A percentile compares a stretch with the other conserved stretches of the same genome.
These are phyloP conservation scores for Candida sp. DNA, from an alignment of 1,139 yeast species.

Conservation along the genomic window DNA sequence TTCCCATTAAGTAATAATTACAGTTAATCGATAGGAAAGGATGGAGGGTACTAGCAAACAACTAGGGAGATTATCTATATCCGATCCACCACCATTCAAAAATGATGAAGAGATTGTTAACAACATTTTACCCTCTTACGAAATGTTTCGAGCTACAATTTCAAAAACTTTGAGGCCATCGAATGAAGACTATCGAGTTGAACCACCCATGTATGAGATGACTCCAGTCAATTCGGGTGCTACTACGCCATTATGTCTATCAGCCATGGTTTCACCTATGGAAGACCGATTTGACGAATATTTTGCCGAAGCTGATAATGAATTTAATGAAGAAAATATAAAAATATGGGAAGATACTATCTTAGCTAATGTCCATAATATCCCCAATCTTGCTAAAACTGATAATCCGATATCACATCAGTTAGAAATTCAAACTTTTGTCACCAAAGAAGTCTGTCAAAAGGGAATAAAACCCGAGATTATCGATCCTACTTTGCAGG, in stretches of 20 bases:
- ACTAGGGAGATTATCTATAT: neutral
- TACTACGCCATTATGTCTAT: slow-evolving; percentile 11
- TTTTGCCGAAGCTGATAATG: neutral
- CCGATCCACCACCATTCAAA: slow-evolving; percentile 3
- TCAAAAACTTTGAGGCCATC: slow-evolving; percentile 36
- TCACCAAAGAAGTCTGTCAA: slow-evolving; percentile 42
- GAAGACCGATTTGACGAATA: slow-evolving; percentile 5
- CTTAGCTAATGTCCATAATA: slow-evolving; percentile 39
- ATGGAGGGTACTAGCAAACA: neutral
- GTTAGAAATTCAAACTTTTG: slow-evolving; percentile 28
- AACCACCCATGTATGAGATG: slow-evolving; percentile 43
- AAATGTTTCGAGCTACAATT: slow-evolving; percentile 44
- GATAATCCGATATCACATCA: slow-evolving; percentile 22
- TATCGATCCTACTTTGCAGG: slow-evolving; percentile 25
- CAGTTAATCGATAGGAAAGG: neutral
- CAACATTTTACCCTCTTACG: slow-evolving; percentile 45
- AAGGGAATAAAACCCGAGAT: slow-evolving; percentile 35
- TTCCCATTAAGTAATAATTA: no score
- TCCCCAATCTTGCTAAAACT: slow-evolving; percentile 30
- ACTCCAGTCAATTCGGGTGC: slow-evolving; percentile 26
- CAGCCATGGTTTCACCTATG: slow-evolving; percentile 17
- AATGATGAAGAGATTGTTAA: slow-evolving; percentile 31
- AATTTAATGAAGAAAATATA: slow-evolving; percentile 21
- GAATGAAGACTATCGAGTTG: slow-evolving; percentile 38
- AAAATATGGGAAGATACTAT: slow-evolving; percentile 44